Evolutionary conservation across 164 flowering plant species (phyloP).

Genomic region (Piper betle): DNA sequence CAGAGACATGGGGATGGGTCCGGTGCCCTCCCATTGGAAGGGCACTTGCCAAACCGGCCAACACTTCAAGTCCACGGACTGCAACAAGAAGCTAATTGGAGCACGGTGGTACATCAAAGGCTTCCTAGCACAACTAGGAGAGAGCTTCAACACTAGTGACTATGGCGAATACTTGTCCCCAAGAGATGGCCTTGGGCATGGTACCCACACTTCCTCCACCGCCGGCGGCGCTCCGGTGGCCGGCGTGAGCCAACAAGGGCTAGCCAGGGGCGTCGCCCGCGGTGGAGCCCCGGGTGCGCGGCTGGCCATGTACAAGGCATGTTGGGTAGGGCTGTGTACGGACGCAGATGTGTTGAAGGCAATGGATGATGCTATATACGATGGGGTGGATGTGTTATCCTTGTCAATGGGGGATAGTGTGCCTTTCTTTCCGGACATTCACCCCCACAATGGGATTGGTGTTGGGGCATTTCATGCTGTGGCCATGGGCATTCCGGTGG

Average conservation of each 20-base stretch:
- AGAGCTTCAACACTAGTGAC: background rate
- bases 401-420: conserved; percentile 4
- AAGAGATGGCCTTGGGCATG: conserved; percentile 13
- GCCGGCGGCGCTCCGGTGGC: conserved; percentile 11
- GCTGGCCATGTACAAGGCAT: conserved; percentile 16
- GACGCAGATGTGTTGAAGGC: conserved; percentile 14
- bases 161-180: conserved; percentile 11
- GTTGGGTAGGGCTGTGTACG: conserved; percentile 4
- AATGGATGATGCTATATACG: conserved; percentile 18
- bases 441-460: conserved; percentile 6
- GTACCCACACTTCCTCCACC: conserved; percentile 16
- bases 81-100: conserved; percentile 16
- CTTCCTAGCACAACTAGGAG: background rate
- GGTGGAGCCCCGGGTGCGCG: conserved; percentile 19
- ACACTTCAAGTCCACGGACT: conserved; percentile 17
- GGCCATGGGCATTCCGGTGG: conserved; percentile 18
- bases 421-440: conserved; percentile 9
- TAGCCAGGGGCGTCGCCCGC: conserved; percentile 13
- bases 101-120: conserved; percentile 18
- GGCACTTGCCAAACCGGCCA: conserved; percentile 28
- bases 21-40: conserved; percentile 35
- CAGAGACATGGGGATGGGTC: conserved; percentile 26
- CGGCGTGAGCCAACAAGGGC: conserved; percentile 8
- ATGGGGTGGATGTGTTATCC: conserved; percentile 19
- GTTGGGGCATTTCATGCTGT: conserved; percentile 19